Evolutionary conservation across 345 rosid genomes (phyloP), one percentile per base, ranked within the genome.

Genomic region (Eucalyptus tenuipes): DNA sequence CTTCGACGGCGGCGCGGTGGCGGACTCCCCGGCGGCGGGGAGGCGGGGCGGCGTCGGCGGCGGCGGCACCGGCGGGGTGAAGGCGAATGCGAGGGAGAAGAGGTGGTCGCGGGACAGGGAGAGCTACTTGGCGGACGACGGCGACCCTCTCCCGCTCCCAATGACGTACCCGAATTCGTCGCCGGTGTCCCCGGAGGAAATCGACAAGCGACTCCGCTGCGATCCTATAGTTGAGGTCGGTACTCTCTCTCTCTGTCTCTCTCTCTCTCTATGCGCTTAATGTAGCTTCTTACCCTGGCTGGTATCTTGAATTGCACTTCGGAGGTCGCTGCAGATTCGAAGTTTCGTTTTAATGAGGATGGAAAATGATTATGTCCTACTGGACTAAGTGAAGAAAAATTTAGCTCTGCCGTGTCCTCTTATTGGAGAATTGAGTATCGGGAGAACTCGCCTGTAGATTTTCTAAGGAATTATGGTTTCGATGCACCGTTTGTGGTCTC

Each of bases 121-220:
- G 93, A 96, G 98, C 92, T 97, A 96, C 91, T 92, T 97, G 96
- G 88, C 92, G 50, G 95, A 93, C 71, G 92, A 95, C 89, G 89
- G 71, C 47, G 99, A 97, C 40, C 94, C 96, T 61, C 99, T 97
- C 87, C 99, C 99, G 88, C 98, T 97, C 7, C 99, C 99, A 71
- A 96, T 97, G 99, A 94, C 98, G 92, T 94, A 95, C 89, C 99
- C 99, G 0, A 91, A 97, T 89, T 87, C 98, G 48, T 93, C 96
- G 45, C 99, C 99, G 15, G 99, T 95, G 47, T 29, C 97, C 18
- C 94, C 95, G 5, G 98, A 93, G 80, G 98, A 92, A 91, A 93
- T 97, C 80, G 99, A 97, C 49, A 90, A 91, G 90, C 93, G 99
- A 33, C 91, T 97, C 37, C 90, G 92, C 44, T 96, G 99, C 86